Percentiles rank a stretch among this genome's conserved stretches.
Evolutionary conservation across 2,329 filamentous ascomycete genomes (phyloP).

Genomic region (Aureobasidium leucospermi): DNA sequence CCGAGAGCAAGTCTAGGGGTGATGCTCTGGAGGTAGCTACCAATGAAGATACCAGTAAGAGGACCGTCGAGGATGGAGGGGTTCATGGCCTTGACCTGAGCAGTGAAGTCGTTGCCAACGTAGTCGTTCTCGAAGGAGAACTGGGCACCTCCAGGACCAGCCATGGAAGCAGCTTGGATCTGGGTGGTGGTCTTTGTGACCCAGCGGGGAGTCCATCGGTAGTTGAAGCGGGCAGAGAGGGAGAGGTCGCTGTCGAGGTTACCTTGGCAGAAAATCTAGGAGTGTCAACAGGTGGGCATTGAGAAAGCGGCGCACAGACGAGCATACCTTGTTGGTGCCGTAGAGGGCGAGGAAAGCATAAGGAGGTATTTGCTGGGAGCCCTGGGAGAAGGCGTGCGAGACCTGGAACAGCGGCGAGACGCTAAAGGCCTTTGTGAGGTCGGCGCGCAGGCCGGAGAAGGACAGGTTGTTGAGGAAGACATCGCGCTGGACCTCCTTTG

Average conservation of each 20-base stretch:
- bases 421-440: slow-evolving; percentile 94
- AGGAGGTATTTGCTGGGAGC: slow-evolving; percentile 78
- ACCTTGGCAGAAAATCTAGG: slow-evolving; percentile 86
- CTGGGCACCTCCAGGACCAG: slow-evolving; percentile 70
- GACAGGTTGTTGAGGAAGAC: slow-evolving; percentile 94
- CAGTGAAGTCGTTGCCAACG: slow-evolving; percentile 84
- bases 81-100: slow-evolving; percentile 88
- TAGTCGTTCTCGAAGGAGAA: slow-evolving; percentile 94
- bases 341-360: slow-evolving; percentile 94
- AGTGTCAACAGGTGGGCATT: slow-evolving; percentile 14
- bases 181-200: slow-evolving; percentile 85
- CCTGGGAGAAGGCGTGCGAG: slow-evolving; percentile 93
- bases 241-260: slow-evolving; percentile 89
- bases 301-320: background rate
- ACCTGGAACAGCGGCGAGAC: slow-evolving; percentile 91
- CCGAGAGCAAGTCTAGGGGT: slow-evolving; percentile 82
- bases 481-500: slow-evolving; percentile 90
- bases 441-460: slow-evolving; percentile 92
- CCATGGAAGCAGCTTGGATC: slow-evolving; percentile 47
- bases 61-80: slow-evolving; percentile 90
- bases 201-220: slow-evolving; percentile 72
- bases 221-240: slow-evolving; percentile 85
- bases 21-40: slow-evolving; percentile 88
- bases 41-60: slow-evolving; percentile 89
- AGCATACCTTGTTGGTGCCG: slow-evolving; percentile 74